Percentiles rank a stretch among this genome's conserved stretches.
Conservation (phyloP, 2,329 filamentous ascomycete genomes). For the Lizonia empirigonia region DNA sequence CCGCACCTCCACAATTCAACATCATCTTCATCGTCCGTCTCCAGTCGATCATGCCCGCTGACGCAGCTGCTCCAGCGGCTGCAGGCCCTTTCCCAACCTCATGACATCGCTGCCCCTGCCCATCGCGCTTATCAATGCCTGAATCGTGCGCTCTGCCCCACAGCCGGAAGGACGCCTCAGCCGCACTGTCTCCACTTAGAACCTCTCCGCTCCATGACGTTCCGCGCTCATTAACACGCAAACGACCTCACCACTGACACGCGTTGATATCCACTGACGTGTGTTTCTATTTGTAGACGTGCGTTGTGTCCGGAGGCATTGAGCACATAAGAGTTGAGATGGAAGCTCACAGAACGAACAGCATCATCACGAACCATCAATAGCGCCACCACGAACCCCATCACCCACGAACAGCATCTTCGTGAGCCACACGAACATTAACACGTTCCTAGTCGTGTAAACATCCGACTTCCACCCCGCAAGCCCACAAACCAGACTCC, state of each 20-base stretch:
- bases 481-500: neutral
- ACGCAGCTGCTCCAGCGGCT: constrained; percentile 3
- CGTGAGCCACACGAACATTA: constrained; percentile 6
- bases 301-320: constrained; percentile 1
- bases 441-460: constrained; percentile 1
- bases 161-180: constrained; percentile 17
- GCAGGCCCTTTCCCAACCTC: constrained; percentile 7
- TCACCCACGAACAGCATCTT: neutral
- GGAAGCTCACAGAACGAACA: neutral
- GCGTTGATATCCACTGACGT: constrained; percentile 14
- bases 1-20: constrained; percentile 13
- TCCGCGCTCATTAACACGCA: constrained; percentile 4
- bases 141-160: constrained; percentile 16
- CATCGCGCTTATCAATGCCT: constrained; percentile 17
- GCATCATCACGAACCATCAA: constrained; percentile 1
- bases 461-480: neutral
- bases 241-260: constrained; percentile 7
- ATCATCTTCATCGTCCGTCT: neutral
- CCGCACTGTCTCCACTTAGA: constrained; percentile 16
- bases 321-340: constrained; percentile 1
- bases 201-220: constrained; percentile 18
- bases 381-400: neutral
- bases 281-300: constrained; percentile 12
- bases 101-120: constrained; percentile 13
- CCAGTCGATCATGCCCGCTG: constrained; percentile 2